A percentile compares a stretch with the other conserved stretches of the same genome.
Evolutionary conservation across 768 basidiomycete species (phyloP).

Genomic region (Auriscalpium microsporum): DNA sequence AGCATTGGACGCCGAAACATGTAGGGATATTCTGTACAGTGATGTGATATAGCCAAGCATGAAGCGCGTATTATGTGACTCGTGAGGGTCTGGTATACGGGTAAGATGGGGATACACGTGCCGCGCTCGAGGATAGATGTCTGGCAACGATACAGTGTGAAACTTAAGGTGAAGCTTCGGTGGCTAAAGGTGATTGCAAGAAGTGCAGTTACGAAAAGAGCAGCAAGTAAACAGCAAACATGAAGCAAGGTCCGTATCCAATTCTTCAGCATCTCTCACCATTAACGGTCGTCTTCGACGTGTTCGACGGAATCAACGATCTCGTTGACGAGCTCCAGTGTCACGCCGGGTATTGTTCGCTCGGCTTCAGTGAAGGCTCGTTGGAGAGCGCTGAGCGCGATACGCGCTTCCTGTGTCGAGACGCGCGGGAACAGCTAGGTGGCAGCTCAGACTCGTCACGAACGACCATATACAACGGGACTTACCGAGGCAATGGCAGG

Average conservation of each 20-base stretch:
- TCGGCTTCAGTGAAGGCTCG: conserved; percentile 94
- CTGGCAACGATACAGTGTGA: conserved; percentile 3
- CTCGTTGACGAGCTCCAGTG: conserved; percentile 87
- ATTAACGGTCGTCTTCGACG: conserved; percentile 66
- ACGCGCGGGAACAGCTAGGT: conserved; percentile 83
- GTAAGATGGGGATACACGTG: conserved; percentile 1
- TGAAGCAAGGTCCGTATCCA: not conserved
- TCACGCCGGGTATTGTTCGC: conserved; percentile 90
- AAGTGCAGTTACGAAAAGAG: not conserved
- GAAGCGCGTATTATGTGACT: not conserved
- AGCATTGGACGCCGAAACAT: not conserved
- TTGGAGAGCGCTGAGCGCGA: conserved; percentile 78
- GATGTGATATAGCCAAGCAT: not conserved
- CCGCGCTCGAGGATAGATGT: conserved; percentile 7
- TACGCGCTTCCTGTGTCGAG: conserved; percentile 83
- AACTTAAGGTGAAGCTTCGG: not conserved
- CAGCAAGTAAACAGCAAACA: not conserved
- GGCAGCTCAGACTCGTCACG: conserved; percentile 5
- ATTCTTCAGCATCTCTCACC: not conserved
- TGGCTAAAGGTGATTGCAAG: not conserved
- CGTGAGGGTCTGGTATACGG: not conserved
- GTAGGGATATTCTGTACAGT: conserved; percentile 8
- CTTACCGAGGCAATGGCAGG: conserved; percentile 94
- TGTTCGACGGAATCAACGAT: conserved; percentile 90
- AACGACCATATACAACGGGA: conserved; percentile 8